Base-by-base conservation (phyloP, 352 stramenopile genomes). In the Blastocystis sp. region DNA sequence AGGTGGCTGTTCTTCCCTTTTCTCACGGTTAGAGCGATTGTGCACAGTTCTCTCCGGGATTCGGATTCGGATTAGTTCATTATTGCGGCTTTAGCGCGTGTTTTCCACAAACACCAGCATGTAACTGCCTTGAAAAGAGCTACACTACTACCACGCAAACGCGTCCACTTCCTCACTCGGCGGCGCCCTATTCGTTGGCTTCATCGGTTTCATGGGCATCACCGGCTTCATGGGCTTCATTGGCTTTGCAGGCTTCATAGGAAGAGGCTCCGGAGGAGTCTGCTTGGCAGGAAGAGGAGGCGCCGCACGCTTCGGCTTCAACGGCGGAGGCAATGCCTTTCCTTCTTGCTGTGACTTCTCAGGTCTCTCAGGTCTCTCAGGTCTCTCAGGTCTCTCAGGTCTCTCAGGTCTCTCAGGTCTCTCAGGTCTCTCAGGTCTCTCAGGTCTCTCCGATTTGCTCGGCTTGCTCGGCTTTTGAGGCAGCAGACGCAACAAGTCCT, bases 11-110 rank as follows among this genome's bases (percentile, higher is more conserved):
- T 56, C 48, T 56, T 14, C 5, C 48, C 14, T 56, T 0, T 0
- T 56, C 14, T 56, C 48, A 56, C 48, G 48, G 19, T 0, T 84
- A 84, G 74, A 38, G 74, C 74, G 28, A 70, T 70, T 52, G 74
- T 84, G 40, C 74, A 84, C 21, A 64, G 45, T 56, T 69, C 74
- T 19, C 2, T 84, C 34, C 19, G 40, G 21, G 66, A 76, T 56
- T 76, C 74, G 11, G 74, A 84, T 56, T 40, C 38, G 7, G 74
- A 84, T 28, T 84, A 84, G 56, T 69, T 23, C 45, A 21, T 77
- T 67, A 21, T 2, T 14, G n/a, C 23, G 11, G 61, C 23, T 34
- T 34, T 41, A 67, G n/a, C 48, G 5, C 48, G 5, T 14, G 48
- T 56, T 56, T 56, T 0, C 48, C 5, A 56, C 48, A 56, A 56